A percentile compares a stretch with the other conserved stretches of the same genome.
Conservation (phyloP, 2,329 filamentous ascomycete genomes). For the Penicillium sp. region DNA sequence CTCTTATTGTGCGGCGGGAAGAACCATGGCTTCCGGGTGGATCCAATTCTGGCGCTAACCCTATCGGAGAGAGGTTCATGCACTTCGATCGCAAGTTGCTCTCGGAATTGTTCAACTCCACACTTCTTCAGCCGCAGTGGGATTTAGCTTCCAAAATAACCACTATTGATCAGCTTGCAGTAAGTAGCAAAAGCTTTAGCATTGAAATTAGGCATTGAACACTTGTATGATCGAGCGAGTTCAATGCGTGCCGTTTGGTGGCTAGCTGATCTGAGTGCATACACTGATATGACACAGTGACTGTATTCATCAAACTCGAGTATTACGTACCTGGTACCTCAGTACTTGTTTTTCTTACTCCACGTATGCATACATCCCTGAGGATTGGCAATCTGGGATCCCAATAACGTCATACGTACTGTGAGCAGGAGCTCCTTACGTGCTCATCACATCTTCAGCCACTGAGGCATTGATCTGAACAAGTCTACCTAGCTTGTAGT, state of each 20-base stretch:
- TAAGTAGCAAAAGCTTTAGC: neutral
- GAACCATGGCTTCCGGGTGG: neutral
- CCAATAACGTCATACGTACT: neutral
- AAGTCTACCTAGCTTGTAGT: neutral
- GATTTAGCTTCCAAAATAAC: neutral
- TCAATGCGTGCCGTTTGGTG: neutral
- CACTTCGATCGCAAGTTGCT: neutral
- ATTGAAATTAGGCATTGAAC: neutral
- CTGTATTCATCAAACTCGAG: neutral
- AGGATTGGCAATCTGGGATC: neutral
- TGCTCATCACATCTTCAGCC: neutral
- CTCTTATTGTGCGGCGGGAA: neutral
- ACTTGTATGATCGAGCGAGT: neutral
- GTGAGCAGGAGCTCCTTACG: neutral
- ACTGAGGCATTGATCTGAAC: neutral
- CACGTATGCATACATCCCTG: neutral
- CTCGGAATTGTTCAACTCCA: neutral
- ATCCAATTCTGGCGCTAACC: neutral
- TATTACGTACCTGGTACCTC: neutral
- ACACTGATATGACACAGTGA: neutral
- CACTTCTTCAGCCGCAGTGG: neutral
- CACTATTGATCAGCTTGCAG: too few relatives aligned
- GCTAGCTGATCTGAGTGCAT: neutral
- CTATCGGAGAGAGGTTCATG: neutral
- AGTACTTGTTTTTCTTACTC: neutral